phyloP scores from a whole-genome alignment of 805 yeast genomes.

The Helenozyma baotianmanensis region DNA sequence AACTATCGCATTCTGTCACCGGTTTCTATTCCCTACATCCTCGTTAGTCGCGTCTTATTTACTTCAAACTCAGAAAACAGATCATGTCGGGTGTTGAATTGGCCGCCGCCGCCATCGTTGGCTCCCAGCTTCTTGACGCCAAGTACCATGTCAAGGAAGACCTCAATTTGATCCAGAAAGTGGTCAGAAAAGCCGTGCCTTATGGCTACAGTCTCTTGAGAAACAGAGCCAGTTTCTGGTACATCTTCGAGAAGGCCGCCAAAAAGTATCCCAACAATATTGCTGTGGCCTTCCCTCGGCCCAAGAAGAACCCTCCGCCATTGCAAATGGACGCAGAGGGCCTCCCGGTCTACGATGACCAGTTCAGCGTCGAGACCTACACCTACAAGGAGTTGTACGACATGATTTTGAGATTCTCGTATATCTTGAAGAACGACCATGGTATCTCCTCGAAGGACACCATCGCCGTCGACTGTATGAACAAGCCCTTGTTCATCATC shows the following conservation, averaged over 20 bases:
- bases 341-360: constrained; percentile 44
- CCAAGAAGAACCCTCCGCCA: constrained; percentile 27
- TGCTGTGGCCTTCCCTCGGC: constrained; percentile 65
- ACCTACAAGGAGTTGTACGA: constrained; percentile 70
- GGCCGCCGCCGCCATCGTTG: constrained; percentile 40
- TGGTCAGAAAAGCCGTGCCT: constrained; percentile 35
- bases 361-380: constrained; percentile 55
- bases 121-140: constrained; percentile 44
- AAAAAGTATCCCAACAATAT: constrained; percentile 41
- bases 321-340: constrained; percentile 21
- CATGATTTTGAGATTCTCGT: constrained; percentile 60
- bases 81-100: constrained; percentile 36
- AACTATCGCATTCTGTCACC: too few species aligned
- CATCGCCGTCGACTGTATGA: constrained; percentile 72
- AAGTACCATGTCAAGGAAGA: constrained; percentile 50
- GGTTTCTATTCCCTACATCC: too few species aligned
- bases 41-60: too few species aligned
- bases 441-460: constrained; percentile 63
- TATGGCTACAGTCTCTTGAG: constrained; percentile 34
- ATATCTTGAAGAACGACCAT: constrained; percentile 57
- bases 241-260: constrained; percentile 58
- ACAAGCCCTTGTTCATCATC: constrained; percentile 76
- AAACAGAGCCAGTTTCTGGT: constrained; percentile 62
- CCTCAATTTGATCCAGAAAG: constrained; percentile 43
- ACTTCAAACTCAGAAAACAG: too few species aligned